A percentile compares a stretch with the other conserved stretches of the same genome.
Evolutionary conservation across 164 flowering plant genomes (phyloP).

Genomic region (Piper betle): DNA sequence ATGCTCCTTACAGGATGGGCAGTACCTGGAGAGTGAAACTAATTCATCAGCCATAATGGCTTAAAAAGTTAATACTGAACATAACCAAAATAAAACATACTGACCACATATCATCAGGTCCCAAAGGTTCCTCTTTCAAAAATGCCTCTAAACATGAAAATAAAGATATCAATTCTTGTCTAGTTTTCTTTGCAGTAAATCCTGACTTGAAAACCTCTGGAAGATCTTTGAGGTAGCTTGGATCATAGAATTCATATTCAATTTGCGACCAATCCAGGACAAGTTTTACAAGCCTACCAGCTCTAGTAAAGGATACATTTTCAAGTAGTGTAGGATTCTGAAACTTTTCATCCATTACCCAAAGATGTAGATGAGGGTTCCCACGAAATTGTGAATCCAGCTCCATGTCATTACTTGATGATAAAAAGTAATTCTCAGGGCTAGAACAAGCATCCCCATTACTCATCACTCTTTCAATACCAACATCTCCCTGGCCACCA

Average conservation of each 20-base stretch:
- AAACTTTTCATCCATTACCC: slow-evolving; percentile 41
- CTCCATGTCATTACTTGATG: slow-evolving; percentile 21
- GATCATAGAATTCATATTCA: slow-evolving; percentile 57
- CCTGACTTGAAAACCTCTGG: slow-evolving; percentile 78
- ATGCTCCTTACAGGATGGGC: slow-evolving; percentile 91
- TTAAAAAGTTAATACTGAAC: not conserved
- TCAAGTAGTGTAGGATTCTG: slow-evolving; percentile 26
- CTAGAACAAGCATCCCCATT: slow-evolving; percentile 17
- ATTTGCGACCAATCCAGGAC: slow-evolving; percentile 75
- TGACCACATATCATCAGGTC: slow-evolving; percentile 98
- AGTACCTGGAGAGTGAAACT: slow-evolving; percentile 40
- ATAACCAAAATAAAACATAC: slow-evolving; percentile 7
- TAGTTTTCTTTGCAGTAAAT: slow-evolving; percentile 50
- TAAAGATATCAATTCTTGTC: slow-evolving; percentile 69
- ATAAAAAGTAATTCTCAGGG: not conserved
- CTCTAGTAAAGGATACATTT: slow-evolving; percentile 27
- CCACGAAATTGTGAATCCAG: slow-evolving; percentile 19
- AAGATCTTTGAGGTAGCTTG: slow-evolving; percentile 46
- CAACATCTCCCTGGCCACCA: slow-evolving; percentile 11
- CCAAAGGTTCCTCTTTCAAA: slow-evolving; percentile 88
- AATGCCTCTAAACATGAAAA: slow-evolving; percentile 96
- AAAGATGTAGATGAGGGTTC: slow-evolving; percentile 39
- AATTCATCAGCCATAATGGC: not conserved
- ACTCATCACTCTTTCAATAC: slow-evolving; percentile 14
- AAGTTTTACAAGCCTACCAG: slow-evolving; percentile 28